A percentile compares a stretch with the other conserved stretches of the same genome.
Evolutionary conservation across 495 filamentous ascomycete genomes (phyloP).

Genomic region (Penicillium cosmopolitanum): DNA sequence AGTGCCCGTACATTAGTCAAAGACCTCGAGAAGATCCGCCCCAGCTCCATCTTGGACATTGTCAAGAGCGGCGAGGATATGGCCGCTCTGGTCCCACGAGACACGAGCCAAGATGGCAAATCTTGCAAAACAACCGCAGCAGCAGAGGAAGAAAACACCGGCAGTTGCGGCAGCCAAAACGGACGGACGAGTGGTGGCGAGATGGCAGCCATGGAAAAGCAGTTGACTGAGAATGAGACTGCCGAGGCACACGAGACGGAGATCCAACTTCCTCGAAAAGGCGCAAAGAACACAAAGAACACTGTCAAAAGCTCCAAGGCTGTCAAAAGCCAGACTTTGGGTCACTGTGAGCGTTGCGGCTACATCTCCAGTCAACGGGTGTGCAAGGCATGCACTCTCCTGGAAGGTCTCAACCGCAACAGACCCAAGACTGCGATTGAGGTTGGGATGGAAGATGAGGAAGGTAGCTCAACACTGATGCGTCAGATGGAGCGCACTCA

Average conservation of each 20-base stretch:
- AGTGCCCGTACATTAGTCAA: slow-evolving; percentile 92
- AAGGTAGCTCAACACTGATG: slow-evolving; percentile 56
- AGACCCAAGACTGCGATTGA: slow-evolving; percentile 76
- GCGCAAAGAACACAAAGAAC: slow-evolving; percentile 26
- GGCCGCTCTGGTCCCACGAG: slow-evolving; percentile 78
- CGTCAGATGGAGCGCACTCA: slow-evolving; percentile 58
- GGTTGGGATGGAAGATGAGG: slow-evolving; percentile 58
- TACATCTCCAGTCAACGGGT: slow-evolving; percentile 95
- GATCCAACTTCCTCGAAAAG: slow-evolving; percentile 50
- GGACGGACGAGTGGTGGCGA: slow-evolving; percentile 74
- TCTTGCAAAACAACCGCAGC: slow-evolving; percentile 39
- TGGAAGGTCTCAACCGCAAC: slow-evolving; percentile 92
- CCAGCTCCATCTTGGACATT: slow-evolving; percentile 92
- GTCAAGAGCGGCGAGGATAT: slow-evolving; percentile 96
- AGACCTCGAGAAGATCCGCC: slow-evolving; percentile 87
- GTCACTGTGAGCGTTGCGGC: slow-evolving; percentile 84
- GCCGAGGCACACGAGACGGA: slow-evolving; percentile 72
- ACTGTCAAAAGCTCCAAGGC: slow-evolving; percentile 33
- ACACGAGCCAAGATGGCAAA: slow-evolving; percentile 39
- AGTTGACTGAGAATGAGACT: slow-evolving; percentile 68
- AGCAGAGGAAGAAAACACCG: slow-evolving; percentile 61
- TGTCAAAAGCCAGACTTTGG: slow-evolving; percentile 70
- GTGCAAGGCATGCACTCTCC: slow-evolving; percentile 89
- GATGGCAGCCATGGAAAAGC: slow-evolving; percentile 92
- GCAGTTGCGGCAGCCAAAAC: slow-evolving; percentile 76